Percentiles rank a stretch among this genome's conserved stretches.
Conservation (phyloP, 345 rosid genomes). For the Fremontodendron californicum region DNA sequence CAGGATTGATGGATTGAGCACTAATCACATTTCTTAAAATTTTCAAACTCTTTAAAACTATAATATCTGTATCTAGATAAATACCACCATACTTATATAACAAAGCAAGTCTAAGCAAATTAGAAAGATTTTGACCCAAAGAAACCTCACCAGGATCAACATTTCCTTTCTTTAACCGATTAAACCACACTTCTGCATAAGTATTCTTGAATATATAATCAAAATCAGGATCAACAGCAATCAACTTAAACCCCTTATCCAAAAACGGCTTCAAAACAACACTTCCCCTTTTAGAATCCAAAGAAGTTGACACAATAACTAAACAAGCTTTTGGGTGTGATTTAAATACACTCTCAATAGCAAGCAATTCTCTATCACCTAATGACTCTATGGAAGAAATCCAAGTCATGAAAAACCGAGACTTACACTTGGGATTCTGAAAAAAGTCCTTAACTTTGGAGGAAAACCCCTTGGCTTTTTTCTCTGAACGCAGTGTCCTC, state of each 20-base stretch:
- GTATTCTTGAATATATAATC: conserved; percentile 58
- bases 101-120: conserved; percentile 69
- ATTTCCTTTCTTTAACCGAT: conserved; percentile 44
- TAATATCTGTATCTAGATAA: conserved; percentile 80
- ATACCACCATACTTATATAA: conserved; percentile 81
- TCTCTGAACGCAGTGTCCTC: conserved; percentile 26
- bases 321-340: conserved; percentile 65
- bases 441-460: conserved; percentile 43
- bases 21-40: conserved; percentile 65
- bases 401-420: conserved; percentile 90
- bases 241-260: conserved; percentile 46
- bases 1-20: conserved; percentile 61
- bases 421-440: conserved; percentile 47
- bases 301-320: conserved; percentile 63
- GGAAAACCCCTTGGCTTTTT: conserved; percentile 41
- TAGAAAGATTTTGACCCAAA: conserved; percentile 86
- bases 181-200: conserved; percentile 65
- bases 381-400: conserved; percentile 62
- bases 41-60: conserved; percentile 47
- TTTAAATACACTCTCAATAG: conserved; percentile 61
- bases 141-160: conserved; percentile 77
- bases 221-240: conserved; percentile 63
- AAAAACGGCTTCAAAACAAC: conserved; percentile 44
- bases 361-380: conserved; percentile 56
- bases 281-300: conserved; percentile 56